A percentile compares a stretch with the other conserved stretches of the same genome.
Conservation (phyloP, 257 asterid genomes). For the Solanum piurae region DNA sequence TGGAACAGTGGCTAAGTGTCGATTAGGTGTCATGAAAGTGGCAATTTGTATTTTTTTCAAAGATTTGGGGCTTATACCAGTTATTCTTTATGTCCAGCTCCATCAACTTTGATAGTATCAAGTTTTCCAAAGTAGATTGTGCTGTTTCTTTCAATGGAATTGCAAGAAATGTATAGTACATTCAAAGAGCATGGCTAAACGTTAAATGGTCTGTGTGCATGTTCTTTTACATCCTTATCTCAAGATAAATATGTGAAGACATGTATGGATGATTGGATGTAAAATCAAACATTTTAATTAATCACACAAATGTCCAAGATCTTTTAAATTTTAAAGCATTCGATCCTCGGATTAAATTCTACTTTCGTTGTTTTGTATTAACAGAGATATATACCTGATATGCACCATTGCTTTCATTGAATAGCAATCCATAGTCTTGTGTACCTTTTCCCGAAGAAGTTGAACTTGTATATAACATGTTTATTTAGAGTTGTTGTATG, state of each 20-base stretch:
- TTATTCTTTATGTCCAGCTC: not conserved
- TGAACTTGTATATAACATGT: not conserved
- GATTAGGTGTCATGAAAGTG: not conserved
- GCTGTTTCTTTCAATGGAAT: not conserved
- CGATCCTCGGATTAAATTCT: not conserved
- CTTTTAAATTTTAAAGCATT: not conserved
- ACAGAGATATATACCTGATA: not conserved
- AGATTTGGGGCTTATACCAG: not conserved
- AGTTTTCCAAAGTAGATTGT: not conserved
- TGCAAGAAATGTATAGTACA: not conserved
- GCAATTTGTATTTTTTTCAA: not conserved
- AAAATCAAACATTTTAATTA: not conserved
- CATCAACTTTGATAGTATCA: not conserved
- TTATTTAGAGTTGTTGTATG: not conserved
- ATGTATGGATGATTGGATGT: not conserved
- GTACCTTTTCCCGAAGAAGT: not conserved
- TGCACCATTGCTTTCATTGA: not conserved
- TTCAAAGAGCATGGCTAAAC: not conserved
- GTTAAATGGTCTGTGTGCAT: not conserved
- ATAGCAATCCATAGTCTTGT: not conserved
- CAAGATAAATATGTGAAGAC: not conserved
- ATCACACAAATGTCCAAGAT: not conserved
- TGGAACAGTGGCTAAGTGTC: not conserved
- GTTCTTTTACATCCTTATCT: not conserved
- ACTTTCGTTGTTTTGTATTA: not conserved